phyloP scores from a whole-genome alignment of 495 filamentous ascomycete genomes.

The Chaetomidium leptoderma region DNA sequence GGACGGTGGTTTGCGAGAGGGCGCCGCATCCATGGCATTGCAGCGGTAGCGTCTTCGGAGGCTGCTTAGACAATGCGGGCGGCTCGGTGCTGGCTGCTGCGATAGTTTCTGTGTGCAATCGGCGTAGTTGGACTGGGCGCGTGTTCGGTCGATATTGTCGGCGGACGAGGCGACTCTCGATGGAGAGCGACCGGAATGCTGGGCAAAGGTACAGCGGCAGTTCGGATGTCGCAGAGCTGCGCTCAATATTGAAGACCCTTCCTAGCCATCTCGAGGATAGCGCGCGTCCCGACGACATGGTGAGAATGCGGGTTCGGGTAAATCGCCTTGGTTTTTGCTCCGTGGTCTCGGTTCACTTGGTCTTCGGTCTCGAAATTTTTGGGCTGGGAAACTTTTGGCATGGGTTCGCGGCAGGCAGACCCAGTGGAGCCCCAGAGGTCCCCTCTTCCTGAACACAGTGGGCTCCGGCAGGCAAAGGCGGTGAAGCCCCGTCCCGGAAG shows the following conservation, averaged over 20 bases:
- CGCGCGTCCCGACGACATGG: constrained; percentile 25
- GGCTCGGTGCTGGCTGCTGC: background rate
- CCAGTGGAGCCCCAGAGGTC: background rate
- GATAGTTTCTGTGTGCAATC: constrained; percentile 28
- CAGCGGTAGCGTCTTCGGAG: constrained; percentile 44
- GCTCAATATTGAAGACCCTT: constrained; percentile 40
- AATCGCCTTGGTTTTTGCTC: background rate
- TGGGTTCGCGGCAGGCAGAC: constrained; percentile 22
- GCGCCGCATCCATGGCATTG: constrained; percentile 89
- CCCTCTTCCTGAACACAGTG: background rate
- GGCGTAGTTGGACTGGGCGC: constrained; percentile 24
- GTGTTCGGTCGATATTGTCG: constrained; percentile 20
- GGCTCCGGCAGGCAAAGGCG: constrained; percentile 30
- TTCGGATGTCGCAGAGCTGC: constrained; percentile 26
- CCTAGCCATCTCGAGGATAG: constrained; percentile 39
- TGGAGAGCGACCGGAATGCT: constrained; percentile 24
- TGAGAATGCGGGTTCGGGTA: constrained; percentile 5
- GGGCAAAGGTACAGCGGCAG: constrained; percentile 46
- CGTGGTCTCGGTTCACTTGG: background rate
- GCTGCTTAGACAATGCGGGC: background rate
- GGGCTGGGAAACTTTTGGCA: background rate
- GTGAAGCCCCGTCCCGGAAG: constrained; percentile 9
- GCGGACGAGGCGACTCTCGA: constrained; percentile 4
- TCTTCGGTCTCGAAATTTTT: background rate
- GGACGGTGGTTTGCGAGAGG: constrained; percentile 63